Evolutionary conservation across 768 basidiomycete species (phyloP), one percentile per base, ranked within the genome.

Genomic region (Candolleomyces eurysporus): DNA sequence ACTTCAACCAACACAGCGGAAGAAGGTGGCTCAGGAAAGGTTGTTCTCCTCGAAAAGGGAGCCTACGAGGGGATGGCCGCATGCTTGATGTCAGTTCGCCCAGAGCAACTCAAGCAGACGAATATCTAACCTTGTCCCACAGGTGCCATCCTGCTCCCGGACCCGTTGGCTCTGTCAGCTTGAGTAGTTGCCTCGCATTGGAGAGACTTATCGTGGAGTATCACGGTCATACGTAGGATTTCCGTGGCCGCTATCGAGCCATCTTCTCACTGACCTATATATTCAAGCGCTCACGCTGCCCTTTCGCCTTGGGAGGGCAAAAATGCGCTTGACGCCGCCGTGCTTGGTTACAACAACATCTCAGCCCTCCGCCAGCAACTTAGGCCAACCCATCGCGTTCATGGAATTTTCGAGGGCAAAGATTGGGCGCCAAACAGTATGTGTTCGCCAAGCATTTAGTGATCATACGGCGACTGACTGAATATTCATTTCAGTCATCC

Each of bases 131-230:
- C 5, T 36, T 46, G 14, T n/a, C 22, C 14, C 22, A 51, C 36
- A 91, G 91, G 89, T 92, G 88, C 65, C 91, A 92, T 65, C 90
- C 92, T 16, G 90, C 88, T 45, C 87, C 91, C 17, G 91, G 92
- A 1, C 90, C 90, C 1, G 79, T 84, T 5, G 80, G 82, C 7
- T 88, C 86, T 4, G 82, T 88, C 42, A 89, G 85, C 62, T 75
- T 93, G 42, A 84, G 80, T 52, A 78, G 84, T 63, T 85, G 78
- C 64, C 80, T 92, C 5, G 90, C 92, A 3, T 61, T 91, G 17
- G 79, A 87, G 58, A 75, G 82, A 9, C 64, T 91, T 11, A 69
- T 76, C 3, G 85, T 87, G 2, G 88, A 91, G 70, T 93, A 86
- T 66, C 73, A 72, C 51, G 92, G 92, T 4, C 90, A 89, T 66